These are phyloP conservation scores for Corylus avellana DNA, from an alignment of 306 rosid genomes.

Conservation along the genomic window DNA sequence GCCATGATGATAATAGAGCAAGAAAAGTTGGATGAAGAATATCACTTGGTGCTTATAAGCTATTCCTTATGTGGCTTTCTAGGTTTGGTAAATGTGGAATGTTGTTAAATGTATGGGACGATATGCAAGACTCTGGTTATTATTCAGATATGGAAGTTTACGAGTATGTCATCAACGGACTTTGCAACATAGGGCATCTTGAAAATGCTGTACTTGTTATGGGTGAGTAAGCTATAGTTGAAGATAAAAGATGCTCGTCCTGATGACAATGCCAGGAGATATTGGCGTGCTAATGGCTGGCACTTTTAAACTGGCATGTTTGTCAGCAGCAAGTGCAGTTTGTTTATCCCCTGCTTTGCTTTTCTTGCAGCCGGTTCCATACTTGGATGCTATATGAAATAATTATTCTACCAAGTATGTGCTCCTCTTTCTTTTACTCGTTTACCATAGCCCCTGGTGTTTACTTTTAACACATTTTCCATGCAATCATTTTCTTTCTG, in stretches of 20 bases:
- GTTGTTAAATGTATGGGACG: conserved; percentile 72
- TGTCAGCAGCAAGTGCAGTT: not conserved
- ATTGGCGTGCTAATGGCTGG: conserved; percentile 88
- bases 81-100: conserved; percentile 85
- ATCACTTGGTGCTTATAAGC: conserved; percentile 69
- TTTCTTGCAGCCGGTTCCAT: not conserved
- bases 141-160: conserved; percentile 71
- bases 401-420: not conserved
- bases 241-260: conserved; percentile 71
- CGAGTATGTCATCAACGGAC: conserved; percentile 70
- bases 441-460: not conserved
- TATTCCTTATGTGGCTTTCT: conserved; percentile 78
- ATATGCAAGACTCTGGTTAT: conserved; percentile 82
- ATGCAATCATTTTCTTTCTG: not conserved
- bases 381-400: not conserved
- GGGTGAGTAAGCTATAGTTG: conserved; percentile 79
- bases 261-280: conserved; percentile 54
- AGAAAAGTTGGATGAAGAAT: conserved; percentile 60
- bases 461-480: not conserved
- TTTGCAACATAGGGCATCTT: conserved; percentile 77
- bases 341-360: not conserved
- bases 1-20: conserved; percentile 72
- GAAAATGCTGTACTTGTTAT: conserved; percentile 85
- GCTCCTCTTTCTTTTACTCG: not conserved
- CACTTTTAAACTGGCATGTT: conserved; percentile 57